Conservation (phyloP, 805 yeast species). For the Ogataea salicorniae region DNA sequence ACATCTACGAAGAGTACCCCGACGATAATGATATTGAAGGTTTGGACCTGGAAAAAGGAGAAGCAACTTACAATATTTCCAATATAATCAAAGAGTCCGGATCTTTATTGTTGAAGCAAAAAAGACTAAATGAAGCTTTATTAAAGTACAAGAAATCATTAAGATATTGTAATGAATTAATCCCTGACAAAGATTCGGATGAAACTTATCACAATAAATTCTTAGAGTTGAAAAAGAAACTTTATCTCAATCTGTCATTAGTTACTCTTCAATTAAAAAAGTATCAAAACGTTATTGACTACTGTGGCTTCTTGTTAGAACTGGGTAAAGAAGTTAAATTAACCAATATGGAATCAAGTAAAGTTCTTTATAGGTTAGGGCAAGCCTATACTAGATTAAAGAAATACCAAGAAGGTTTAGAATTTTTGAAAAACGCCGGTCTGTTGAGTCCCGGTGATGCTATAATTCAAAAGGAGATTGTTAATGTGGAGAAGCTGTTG, state of each 20-base stretch:
- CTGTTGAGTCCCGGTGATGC: slow-evolving; percentile 42
- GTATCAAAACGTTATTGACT: slow-evolving; percentile 47
- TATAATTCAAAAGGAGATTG: slow-evolving; percentile 41
- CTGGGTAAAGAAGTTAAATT: slow-evolving; percentile 29
- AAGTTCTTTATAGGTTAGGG: slow-evolving; percentile 27
- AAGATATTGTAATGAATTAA: slow-evolving; percentile 63
- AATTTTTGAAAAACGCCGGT: slow-evolving; percentile 40
- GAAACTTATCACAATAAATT: slow-evolving; percentile 48
- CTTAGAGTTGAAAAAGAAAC: slow-evolving; percentile 41
- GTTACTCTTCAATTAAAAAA: slow-evolving; percentile 45
- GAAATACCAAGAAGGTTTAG: slow-evolving; percentile 45
- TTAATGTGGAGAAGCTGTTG: slow-evolving; percentile 35
- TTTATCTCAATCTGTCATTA: slow-evolving; percentile 56
- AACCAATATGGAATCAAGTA: slow-evolving; percentile 22
- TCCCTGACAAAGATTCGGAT: slow-evolving; percentile 65
- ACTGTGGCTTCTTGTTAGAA: slow-evolving; percentile 53
- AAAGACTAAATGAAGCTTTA: slow-evolving; percentile 45
- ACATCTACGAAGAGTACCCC: slow-evolving; percentile 70
- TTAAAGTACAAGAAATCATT: slow-evolving; percentile 63
- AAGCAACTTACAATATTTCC: slow-evolving; percentile 46
- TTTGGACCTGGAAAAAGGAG: slow-evolving; percentile 43
- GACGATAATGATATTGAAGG: slow-evolving; percentile 65
- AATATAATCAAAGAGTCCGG: slow-evolving; percentile 64
- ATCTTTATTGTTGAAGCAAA: slow-evolving; percentile 49
- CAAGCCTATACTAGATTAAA: slow-evolving; percentile 34